Conservation (phyloP, 352 stramenopile genomes). For the Phytopythium cucurbitacearum region DNA sequence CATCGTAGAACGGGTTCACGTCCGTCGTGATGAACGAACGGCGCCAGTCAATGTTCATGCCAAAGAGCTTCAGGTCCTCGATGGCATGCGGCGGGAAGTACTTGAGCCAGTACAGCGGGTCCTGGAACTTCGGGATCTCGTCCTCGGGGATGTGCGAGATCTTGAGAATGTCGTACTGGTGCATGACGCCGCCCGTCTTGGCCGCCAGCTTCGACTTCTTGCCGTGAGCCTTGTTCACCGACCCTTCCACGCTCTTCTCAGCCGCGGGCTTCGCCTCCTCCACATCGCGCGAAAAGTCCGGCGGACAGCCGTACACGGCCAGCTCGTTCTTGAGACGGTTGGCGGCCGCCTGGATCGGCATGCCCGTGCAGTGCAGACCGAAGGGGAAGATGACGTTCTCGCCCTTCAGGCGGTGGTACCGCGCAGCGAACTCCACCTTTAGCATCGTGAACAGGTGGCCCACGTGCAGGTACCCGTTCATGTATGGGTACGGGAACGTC, state of each 20-base stretch:
- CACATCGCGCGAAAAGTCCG: slow-evolving; percentile 73
- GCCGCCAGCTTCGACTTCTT: slow-evolving; percentile 98
- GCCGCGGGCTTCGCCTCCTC: slow-evolving; percentile 6
- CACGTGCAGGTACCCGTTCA: slow-evolving; percentile 99
- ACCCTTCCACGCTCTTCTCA: slow-evolving; percentile 76
- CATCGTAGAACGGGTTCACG: slow-evolving; percentile 99
- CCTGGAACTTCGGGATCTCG: slow-evolving; percentile 96
- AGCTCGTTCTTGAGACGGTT: slow-evolving; percentile 99
- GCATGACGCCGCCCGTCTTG: slow-evolving; percentile 96
- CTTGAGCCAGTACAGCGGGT: slow-evolving; percentile 97
- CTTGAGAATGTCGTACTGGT: slow-evolving; percentile 99
- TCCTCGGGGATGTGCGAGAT: slow-evolving; percentile 88
- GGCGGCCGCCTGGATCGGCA: slow-evolving; percentile 99
- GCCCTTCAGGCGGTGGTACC: slow-evolving; percentile 95
- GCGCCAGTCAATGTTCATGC: slow-evolving; percentile 96
- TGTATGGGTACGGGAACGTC: slow-evolving; percentile 99
- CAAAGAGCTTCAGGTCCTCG: slow-evolving; percentile 97
- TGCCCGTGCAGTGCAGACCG: slow-evolving; percentile 99
- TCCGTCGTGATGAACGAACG: slow-evolving; percentile 99
- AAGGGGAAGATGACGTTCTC: slow-evolving; percentile 99
- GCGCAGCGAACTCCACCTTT: slow-evolving; percentile 95
- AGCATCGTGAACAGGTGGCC: slow-evolving; percentile 97
- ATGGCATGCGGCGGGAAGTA: slow-evolving; percentile 98
- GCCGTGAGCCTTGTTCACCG: slow-evolving; percentile 88
- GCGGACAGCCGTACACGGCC: slow-evolving; percentile 90